Evolutionary conservation across 345 rosid species (phyloP), one percentile per base, ranked within the genome.

Genomic region (Salix udensis): DNA sequence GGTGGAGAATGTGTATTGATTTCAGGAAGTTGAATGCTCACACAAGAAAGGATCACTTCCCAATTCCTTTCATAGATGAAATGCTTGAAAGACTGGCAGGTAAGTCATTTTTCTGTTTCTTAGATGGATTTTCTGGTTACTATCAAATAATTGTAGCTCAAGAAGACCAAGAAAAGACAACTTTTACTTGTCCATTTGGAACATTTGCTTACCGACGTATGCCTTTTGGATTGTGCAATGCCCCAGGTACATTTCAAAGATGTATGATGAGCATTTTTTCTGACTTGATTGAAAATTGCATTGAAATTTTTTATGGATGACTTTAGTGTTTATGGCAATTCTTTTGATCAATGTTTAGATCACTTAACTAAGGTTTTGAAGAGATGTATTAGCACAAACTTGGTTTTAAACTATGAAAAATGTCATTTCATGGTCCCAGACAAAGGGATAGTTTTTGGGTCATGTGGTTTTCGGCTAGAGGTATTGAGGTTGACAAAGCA

Each of bases 401-500:
- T 70, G 2, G 36, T 42, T 21, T 44, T 70, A 9, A 67, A 67
- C 9, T 67, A 66, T 66, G 44, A 34, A 15, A 66, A 66, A 66
- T 72, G 66, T 14, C 75, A 72, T 48, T 61, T 61, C 40, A 19
- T 61, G 4, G 65, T 23, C 6, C 24, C n/a, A n/a, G 0, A 0
- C 3, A 61, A 61, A 19, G 65, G 66, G 2, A 16, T 72, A 18
- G 21, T 58, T 15, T 15, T 37, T 53, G 13, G 46, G 75, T 9
- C 50, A 72, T 31, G 19, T 30, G 1, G 23, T 28, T 73, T 8
- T 36, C 19, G 1, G 6, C 1, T 2, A 73, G 40, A 12, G 48
- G 76, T 9, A 73, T 58, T n/a, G 50, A 73, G 67, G 76, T 73
- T 5, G 76, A 73, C 24, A 19, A 50, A 37, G 76, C 34, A 1